These are phyloP conservation scores for Lasiodiplodia hormozganensis DNA, from an alignment of 2,329 filamentous ascomycete species.

Conservation along the genomic window DNA sequence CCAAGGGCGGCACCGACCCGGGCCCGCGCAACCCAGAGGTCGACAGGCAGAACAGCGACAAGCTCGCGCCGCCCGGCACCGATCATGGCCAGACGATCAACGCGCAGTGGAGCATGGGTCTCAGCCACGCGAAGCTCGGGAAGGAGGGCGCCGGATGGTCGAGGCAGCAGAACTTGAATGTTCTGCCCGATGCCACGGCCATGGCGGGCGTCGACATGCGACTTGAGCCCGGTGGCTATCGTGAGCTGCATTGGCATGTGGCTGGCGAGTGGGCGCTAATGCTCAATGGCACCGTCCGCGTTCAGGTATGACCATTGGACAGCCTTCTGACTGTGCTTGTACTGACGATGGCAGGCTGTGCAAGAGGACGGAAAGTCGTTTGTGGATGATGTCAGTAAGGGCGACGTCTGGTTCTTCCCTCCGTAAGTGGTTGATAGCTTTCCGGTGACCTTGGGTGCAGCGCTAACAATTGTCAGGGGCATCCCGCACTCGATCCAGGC, in stretches of 20 bases:
- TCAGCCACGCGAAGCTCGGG: constrained; percentile 33
- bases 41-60: constrained; percentile 62
- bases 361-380: constrained; percentile 32
- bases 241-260: constrained; percentile 42
- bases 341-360: constrained; percentile 25
- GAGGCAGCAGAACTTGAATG: constrained; percentile 59
- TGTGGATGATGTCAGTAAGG: constrained; percentile 31
- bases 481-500: constrained; percentile 32
- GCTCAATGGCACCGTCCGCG: constrained; percentile 48
- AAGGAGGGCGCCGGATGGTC: constrained; percentile 59
- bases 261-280: constrained; percentile 49
- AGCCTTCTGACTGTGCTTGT: neutral
- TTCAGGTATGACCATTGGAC: constrained; percentile 32
- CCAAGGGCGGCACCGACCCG: constrained; percentile 58
- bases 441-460: neutral
- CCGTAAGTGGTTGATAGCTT: constrained; percentile 5
- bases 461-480: constrained; percentile 20
- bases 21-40: constrained; percentile 61
- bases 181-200: constrained; percentile 52
- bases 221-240: constrained; percentile 31
- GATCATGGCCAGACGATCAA: constrained; percentile 58
- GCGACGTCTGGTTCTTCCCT: constrained; percentile 35
- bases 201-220: constrained; percentile 34
- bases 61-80: constrained; percentile 61
- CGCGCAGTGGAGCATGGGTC: constrained; percentile 62